Percentiles rank a stretch among this genome's conserved stretches.
Conservation (phyloP, 2,329 filamentous ascomycete genomes). For the Geosmithia putterillii region DNA sequence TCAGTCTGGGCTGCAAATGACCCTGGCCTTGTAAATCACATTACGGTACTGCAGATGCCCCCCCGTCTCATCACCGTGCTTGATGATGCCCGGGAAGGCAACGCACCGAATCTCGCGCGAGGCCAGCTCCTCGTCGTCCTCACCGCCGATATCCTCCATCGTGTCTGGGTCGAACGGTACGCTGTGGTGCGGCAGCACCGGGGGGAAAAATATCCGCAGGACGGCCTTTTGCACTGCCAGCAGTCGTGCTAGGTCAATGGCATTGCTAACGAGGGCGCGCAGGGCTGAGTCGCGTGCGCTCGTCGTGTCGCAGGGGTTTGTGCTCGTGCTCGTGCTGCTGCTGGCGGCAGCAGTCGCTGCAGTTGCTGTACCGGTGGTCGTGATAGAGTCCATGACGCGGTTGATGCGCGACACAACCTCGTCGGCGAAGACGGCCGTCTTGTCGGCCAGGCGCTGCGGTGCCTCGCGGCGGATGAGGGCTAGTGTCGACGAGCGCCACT, state of each 20-base stretch:
- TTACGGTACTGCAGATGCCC: constrained; percentile 48
- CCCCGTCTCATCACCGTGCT: constrained; percentile 53
- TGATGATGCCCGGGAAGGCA: constrained; percentile 52
- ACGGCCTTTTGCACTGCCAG: constrained; percentile 47
- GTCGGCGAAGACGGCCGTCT: constrained; percentile 30
- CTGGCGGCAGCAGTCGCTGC: constrained; percentile 7
- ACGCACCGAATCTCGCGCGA: constrained; percentile 46
- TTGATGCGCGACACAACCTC: constrained; percentile 33
- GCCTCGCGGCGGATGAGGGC: constrained; percentile 44
- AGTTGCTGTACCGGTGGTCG: constrained; percentile 23
- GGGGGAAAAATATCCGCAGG: constrained; percentile 43
- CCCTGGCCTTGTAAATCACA: constrained; percentile 53
- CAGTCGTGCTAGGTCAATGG: constrained; percentile 43
- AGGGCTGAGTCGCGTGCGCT: constrained; percentile 35
- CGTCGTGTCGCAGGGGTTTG: not conserved
- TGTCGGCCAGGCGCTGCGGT: constrained; percentile 27
- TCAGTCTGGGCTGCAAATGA: constrained; percentile 46
- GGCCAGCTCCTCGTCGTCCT: constrained; percentile 14
- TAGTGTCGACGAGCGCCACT: constrained; percentile 55
- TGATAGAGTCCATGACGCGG: constrained; percentile 35
- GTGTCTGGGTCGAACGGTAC: constrained; percentile 41
- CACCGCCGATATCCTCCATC: constrained; percentile 55
- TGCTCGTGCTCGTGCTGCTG: constrained; percentile 20
- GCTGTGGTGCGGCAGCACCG: constrained; percentile 36
- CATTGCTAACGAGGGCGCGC: constrained; percentile 35